Evolutionary conservation across 202 grass and related monocot genomes (phyloP).

Genomic region (Elaeis oleifera): DNA sequence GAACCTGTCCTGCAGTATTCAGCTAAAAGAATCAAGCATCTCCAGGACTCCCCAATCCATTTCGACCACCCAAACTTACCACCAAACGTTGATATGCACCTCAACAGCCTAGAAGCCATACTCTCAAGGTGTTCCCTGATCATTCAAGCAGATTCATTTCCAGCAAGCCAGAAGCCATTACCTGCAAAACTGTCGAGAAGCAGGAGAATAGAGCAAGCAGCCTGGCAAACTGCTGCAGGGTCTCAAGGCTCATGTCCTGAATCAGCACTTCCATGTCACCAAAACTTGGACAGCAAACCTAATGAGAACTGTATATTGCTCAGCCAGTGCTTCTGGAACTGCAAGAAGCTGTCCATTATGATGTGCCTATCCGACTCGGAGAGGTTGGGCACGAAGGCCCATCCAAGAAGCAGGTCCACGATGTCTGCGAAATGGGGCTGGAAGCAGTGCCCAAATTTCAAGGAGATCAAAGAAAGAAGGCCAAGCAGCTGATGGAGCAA

Average conservation of each 20-base stretch:
- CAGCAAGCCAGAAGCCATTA: constrained; percentile 61
- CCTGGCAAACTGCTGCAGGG: constrained; percentile 34
- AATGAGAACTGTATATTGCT: constrained; percentile 73
- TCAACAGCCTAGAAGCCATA: constrained; percentile 66
- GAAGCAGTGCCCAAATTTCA: constrained; percentile 76
- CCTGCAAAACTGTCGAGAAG: constrained; percentile 81
- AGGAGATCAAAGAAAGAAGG: constrained; percentile 59
- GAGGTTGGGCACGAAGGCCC: constrained; percentile 74
- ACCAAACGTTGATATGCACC: constrained; percentile 56
- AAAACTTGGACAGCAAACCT: constrained; percentile 76
- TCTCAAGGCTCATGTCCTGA: constrained; percentile 43
- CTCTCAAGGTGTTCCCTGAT: constrained; percentile 55
- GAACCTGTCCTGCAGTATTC: constrained; percentile 78
- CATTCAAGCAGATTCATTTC: constrained; percentile 57
- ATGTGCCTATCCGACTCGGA: constrained; percentile 53
- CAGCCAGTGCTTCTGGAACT: constrained; percentile 90
- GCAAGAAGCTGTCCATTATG: constrained; percentile 85
- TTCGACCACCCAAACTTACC: constrained; percentile 68
- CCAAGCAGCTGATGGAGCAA: constrained; percentile 69
- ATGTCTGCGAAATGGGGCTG: constrained; percentile 76
- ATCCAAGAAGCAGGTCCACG: constrained; percentile 83
- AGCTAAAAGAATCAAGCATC: constrained; percentile 71
- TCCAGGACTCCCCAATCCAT: constrained; percentile 69
- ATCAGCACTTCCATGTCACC: constrained; percentile 83
- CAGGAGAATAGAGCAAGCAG: constrained; percentile 71